Evolutionary conservation across 108 stramenopile species (phyloP), one percentile per base, ranked within the genome.

Genomic region (Nitzschia inconspicua): DNA sequence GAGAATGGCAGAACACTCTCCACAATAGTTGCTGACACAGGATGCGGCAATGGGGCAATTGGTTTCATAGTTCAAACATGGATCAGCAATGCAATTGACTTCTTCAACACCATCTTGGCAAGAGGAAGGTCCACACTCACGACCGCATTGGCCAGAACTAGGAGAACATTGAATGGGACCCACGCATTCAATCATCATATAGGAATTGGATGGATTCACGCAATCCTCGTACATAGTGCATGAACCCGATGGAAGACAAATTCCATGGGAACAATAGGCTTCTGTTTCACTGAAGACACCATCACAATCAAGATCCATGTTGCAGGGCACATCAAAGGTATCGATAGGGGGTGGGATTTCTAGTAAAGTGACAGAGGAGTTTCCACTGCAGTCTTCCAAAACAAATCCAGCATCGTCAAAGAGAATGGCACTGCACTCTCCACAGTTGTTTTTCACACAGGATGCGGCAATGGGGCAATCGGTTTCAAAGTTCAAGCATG

Each of bases 181-280:
- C 19, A 16, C n/a, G 35, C 65, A 66, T 57, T 66, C 65, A 47
- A 66, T 66, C 1, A 66, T 27, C 7, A 46, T 24, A 28, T 57
- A 66, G 30, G 14, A 27, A 22, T 66, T 66, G 55, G 23, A 24
- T 4, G 65, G 65, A 27, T 66, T 66, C 43, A 60, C 10, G 30
- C 65, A 66, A 46, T 66, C 65, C 22, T 8, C 60, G 11, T 57
- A 32, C 37, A 13, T 13, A 39, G 9, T 13, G 37, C 9, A 39
- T 11, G 10, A 13, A 39, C 9, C 9, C 37, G 37, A 39, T 39
- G 10, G 10, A 39, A 13, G 37, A 39, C 37, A 39, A 13, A 9
- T 9, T 11, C 37, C 9, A 13, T 13, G 37, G 13, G 9, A 13
- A 11, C 37, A 39, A 39, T 11, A 9, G 37, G 10, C 37, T 13